Percentiles rank a stretch among this genome's conserved stretches.
These are phyloP conservation scores for Brassica juncea DNA, from an alignment of 345 rosid genomes.

Conservation along the genomic window DNA sequence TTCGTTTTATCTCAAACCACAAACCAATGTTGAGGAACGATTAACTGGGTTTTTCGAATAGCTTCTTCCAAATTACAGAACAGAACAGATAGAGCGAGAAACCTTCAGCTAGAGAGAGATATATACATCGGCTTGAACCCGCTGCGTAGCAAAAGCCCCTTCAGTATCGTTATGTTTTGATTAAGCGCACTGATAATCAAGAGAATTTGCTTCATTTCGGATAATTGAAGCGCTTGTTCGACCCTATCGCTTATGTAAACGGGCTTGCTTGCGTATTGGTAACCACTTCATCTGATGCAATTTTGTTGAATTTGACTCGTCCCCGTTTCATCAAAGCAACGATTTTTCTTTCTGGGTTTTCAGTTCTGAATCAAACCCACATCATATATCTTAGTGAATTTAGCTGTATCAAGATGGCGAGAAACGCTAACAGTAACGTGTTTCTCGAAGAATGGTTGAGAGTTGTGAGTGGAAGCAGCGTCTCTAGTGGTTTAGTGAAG, in stretches of 20 bases:
- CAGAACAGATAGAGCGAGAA: background rate
- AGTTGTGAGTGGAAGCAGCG: slow-evolving; percentile 43
- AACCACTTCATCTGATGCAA: background rate
- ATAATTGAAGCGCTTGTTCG: background rate
- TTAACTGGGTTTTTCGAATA: slow-evolving; percentile 1
- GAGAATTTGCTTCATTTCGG: background rate
- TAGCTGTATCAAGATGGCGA: slow-evolving; percentile 51
- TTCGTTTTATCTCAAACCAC: slow-evolving; percentile 13
- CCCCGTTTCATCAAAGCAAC: background rate
- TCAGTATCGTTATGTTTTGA: background rate
- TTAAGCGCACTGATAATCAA: background rate
- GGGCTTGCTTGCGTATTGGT: slow-evolving; percentile 1
- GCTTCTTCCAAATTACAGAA: background rate
- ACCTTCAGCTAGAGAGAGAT: background rate
- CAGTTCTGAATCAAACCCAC: slow-evolving; percentile 2
- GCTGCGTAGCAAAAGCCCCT: background rate
- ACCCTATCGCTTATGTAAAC: background rate
- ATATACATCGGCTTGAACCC: background rate
- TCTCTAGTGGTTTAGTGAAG: slow-evolving; percentile 35
- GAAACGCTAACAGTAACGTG: slow-evolving; percentile 48
- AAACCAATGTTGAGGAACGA: background rate
- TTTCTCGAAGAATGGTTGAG: slow-evolving; percentile 85
- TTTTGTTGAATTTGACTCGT: background rate
- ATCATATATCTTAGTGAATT: background rate
- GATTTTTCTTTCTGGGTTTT: slow-evolving; percentile 8